Conservation (phyloP, 2,329 filamentous ascomycete genomes). For the Pestalotiopsis fici region DNA sequence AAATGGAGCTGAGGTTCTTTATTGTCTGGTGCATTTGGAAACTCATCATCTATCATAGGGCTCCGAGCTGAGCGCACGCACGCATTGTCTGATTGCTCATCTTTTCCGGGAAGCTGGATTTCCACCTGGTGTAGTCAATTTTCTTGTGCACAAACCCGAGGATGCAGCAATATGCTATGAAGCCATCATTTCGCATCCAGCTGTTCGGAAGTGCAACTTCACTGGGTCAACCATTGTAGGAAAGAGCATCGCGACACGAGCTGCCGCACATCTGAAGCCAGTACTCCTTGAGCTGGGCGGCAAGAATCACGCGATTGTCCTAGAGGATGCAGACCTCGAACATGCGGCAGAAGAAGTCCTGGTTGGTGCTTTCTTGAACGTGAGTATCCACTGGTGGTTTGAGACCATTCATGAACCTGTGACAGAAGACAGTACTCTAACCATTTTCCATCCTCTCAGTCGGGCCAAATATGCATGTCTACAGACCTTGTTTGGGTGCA, state of each 20-base stretch:
- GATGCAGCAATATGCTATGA: constrained; percentile 35
- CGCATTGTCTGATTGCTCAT: constrained; percentile 31
- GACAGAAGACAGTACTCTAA: neutral
- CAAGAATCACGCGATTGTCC: constrained; percentile 43
- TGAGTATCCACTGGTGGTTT: no score
- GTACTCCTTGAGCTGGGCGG: constrained; percentile 49
- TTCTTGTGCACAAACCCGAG: constrained; percentile 30
- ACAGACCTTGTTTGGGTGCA: constrained; percentile 33
- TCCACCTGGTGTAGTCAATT: constrained; percentile 40
- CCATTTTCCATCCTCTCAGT: constrained; percentile 18
- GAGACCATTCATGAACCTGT: neutral
- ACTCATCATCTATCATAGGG: no score
- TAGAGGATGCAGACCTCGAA: constrained; percentile 44
- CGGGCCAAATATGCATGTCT: constrained; percentile 35
- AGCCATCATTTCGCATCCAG: constrained; percentile 34
- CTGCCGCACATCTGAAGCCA: constrained; percentile 43
- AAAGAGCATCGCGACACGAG: constrained; percentile 35
- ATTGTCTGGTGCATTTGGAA: no score
- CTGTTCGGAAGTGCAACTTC: constrained; percentile 43
- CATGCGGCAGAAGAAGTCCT: constrained; percentile 30
- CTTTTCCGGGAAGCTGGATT: constrained; percentile 41
- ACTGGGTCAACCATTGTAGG: constrained; percentile 45
- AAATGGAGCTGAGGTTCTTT: no score
- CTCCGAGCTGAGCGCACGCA: constrained; percentile 5
- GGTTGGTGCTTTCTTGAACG: no score